Evolutionary conservation across 352 stramenopile species (phyloP).

Genomic region (Pythium periplocum): DNA sequence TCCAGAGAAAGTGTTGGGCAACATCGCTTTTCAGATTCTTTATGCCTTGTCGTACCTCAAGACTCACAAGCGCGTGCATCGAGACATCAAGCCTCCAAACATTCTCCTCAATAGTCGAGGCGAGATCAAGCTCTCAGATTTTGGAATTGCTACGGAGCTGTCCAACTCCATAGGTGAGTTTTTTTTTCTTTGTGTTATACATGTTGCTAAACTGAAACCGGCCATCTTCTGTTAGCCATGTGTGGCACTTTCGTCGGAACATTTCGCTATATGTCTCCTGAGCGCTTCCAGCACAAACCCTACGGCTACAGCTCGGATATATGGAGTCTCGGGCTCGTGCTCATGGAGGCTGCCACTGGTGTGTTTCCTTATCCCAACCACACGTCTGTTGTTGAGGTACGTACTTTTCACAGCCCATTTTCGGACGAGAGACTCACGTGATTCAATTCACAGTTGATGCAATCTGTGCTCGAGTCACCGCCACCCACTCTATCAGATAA

Average conservation of each 20-base stretch:
- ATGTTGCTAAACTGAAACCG: neutral
- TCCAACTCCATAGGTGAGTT: constrained; percentile 73
- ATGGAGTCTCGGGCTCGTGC: constrained; percentile 90
- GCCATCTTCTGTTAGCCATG: constrained; percentile 48
- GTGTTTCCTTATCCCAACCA: constrained; percentile 86
- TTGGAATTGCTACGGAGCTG: constrained; percentile 91
- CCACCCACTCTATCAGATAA: constrained; percentile 56
- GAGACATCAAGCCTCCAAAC: constrained; percentile 97
- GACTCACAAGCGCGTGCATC: constrained; percentile 88
- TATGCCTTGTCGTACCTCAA: constrained; percentile 94
- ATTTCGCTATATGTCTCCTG: constrained; percentile 91
- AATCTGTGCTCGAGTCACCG: constrained; percentile 67
- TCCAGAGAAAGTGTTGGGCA: constrained; percentile 84
- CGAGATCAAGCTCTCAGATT: constrained; percentile 95
- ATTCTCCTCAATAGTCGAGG: constrained; percentile 90
- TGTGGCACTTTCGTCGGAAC: constrained; percentile 93
- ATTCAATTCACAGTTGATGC: constrained; percentile 74
- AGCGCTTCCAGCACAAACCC: constrained; percentile 83
- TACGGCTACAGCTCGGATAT: constrained; percentile 92
- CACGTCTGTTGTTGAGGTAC: constrained; percentile 8
- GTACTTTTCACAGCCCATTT: too few species aligned
- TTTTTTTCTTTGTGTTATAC: neutral
- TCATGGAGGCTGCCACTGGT: constrained; percentile 89
- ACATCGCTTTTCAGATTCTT: constrained; percentile 92
- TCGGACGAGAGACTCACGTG: constrained; percentile 19